Base-by-base conservation (phyloP, 2,329 filamentous ascomycete species). In the Exutisphaerella laricina region DNA sequence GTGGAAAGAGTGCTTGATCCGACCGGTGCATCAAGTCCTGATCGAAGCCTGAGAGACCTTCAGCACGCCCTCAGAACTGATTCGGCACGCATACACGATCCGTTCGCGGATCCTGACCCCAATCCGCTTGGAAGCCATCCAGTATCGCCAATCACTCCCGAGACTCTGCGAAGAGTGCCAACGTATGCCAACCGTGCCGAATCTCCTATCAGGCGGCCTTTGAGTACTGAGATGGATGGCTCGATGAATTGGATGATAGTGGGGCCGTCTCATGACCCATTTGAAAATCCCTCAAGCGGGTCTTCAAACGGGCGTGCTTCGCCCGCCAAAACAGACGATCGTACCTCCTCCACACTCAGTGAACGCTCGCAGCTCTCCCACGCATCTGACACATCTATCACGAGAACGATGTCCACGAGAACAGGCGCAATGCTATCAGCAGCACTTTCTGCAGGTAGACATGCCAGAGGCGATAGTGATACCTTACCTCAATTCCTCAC, bases 271-370 rank as follows among this genome's bases (percentile, higher is more conserved):
- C 45, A 51, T 18, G 49, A 53, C 10, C 41, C 49, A 1, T 35
- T 43, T 16, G 38, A 50, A 18, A 41, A 50, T 2, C 45, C 39
- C 3, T 54, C 49, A 18, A 48, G 32, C 9, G 33, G 32, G 3
- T 48, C 31, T 2, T 54, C 49, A 16, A 48, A 37, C 9, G 66
- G 71, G 3, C 64, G 66, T 9, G 42, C 62, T 1, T 76, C 74
- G 2, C 70, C 73, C 1, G 67, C 71, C 2, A 75, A 73, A 48
- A 71, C 66, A 22, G 74, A 78, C 29, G 74, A 79, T 25, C 70
- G 75, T 14, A 80, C 76, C 2, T 68, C 68, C 3, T 79, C 76
- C 1, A 74, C 71, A 21, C 62, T 80, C 3, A 79, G 75, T 41
- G 76, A 79, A 9, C 63, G 63, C 6, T 77, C 74, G 16, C 60